These are phyloP conservation scores for Sporothrix euskadiensis DNA, from an alignment of 2,329 filamentous ascomycete species.

Conservation along the genomic window DNA sequence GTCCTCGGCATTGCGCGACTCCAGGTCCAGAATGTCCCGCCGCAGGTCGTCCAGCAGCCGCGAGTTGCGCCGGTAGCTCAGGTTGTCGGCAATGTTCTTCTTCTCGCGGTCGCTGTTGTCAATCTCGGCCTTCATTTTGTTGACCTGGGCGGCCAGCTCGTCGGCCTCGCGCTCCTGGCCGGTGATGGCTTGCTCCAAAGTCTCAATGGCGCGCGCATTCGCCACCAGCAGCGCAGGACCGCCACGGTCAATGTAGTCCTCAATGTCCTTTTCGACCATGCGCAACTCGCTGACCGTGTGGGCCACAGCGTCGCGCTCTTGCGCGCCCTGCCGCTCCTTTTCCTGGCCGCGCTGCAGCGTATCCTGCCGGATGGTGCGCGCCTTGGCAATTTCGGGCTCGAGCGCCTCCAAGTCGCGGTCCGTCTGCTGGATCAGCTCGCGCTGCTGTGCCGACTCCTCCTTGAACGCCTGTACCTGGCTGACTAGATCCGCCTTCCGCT, in stretches of 20 bases:
- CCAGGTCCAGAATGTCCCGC: constrained; percentile 70
- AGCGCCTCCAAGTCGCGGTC: constrained; percentile 75
- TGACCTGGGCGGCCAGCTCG: constrained; percentile 67
- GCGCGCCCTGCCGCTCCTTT: constrained; percentile 70
- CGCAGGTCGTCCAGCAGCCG: constrained; percentile 67
- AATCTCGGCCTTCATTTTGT: constrained; percentile 74
- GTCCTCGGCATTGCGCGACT: constrained; percentile 75
- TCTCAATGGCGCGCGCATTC: constrained; percentile 68
- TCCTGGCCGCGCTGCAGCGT: constrained; percentile 68
- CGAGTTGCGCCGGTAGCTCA: constrained; percentile 77
- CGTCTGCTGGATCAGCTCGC: constrained; percentile 65
- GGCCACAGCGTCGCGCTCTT: constrained; percentile 69
- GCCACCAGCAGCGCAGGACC: constrained; percentile 70
- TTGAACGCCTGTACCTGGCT: constrained; percentile 73
- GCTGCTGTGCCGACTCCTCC: constrained; percentile 66
- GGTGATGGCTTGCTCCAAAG: constrained; percentile 65
- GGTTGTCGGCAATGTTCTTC: constrained; percentile 84
- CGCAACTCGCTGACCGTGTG: constrained; percentile 76
- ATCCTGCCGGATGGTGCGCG: constrained; percentile 75
- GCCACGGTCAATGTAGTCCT: constrained; percentile 73
- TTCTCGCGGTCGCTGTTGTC: constrained; percentile 79
- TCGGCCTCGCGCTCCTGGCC: constrained; percentile 67
- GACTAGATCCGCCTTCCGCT: constrained; percentile 73
- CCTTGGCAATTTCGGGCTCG: constrained; percentile 72
- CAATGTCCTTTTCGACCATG: constrained; percentile 74